Percentiles rank a stretch among this genome's conserved stretches.
phyloP scores from a whole-genome alignment of 2,329 filamentous ascomycete species.

The Diatrype stigma region DNA sequence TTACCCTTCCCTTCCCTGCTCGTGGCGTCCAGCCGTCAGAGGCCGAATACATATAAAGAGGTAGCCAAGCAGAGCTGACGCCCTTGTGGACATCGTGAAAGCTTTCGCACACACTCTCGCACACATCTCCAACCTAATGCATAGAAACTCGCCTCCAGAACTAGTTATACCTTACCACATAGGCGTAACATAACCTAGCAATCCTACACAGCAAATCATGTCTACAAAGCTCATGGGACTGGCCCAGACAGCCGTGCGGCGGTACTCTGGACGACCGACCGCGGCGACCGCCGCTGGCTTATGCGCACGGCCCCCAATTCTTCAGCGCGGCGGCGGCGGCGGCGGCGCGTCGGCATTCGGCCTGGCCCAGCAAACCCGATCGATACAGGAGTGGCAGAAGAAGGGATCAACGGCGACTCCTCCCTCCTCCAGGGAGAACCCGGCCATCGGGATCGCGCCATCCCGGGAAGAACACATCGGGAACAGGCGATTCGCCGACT shows the following conservation, averaged over 20 bases:
- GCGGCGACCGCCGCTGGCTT: neutral
- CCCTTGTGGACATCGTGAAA: too few species aligned
- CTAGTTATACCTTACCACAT: neutral
- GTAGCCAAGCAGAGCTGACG: neutral
- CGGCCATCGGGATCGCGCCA: constrained; percentile 16
- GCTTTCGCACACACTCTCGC: too few species aligned
- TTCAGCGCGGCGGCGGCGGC: neutral
- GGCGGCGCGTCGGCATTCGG: neutral
- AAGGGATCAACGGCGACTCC: constrained; percentile 11
- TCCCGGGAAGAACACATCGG: constrained; percentile 23
- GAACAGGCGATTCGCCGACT: constrained; percentile 55
- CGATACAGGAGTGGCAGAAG: neutral
- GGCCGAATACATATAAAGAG: too few species aligned
- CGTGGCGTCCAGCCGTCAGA: neutral
- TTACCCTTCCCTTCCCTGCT: neutral
- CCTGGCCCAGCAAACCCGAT: constrained; percentile 4
- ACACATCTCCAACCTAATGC: too few species aligned
- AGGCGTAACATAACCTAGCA: too few species aligned
- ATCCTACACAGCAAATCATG: neutral
- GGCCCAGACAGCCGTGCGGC: neutral
- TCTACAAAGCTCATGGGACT: neutral
- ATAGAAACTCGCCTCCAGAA: neutral
- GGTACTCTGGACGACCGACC: too few species aligned
- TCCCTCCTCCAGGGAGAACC: constrained; percentile 23
- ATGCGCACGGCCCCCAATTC: neutral